Base-by-base conservation (phyloP, 2,329 filamentous ascomycete species). In the Fusarium sp. region DNA sequence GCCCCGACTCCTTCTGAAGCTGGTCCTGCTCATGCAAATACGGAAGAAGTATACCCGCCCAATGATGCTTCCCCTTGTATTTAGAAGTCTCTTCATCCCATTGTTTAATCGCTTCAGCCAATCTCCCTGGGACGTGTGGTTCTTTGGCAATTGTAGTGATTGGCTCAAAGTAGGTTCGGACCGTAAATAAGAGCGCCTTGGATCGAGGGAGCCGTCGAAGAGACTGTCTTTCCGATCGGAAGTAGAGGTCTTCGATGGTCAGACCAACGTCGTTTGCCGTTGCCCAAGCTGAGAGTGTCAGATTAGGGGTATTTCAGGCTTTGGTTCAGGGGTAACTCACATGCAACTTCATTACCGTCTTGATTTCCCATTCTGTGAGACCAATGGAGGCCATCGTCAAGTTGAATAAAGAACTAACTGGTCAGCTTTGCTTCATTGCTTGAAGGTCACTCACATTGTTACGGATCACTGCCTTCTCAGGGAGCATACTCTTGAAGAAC, bases 371-470 rank as follows among this genome's bases (percentile, higher is more conserved):
- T 75, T 0, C 73, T 33, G 0, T 75, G 73, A 29, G 73, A 75
- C 73, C 73, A 75, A 3, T 75, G 73, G 0, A 75, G 70, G 0
- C 72, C 73, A 3, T 75, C 72, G 0, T 75, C 73, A 2, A 75
- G 65, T 58, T 75, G 73, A 1, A 75, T 73, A 10, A 75, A 75
- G 46, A 75, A 75, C 73, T 75, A 1, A 0, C 14, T 0, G 0
- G 2, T 67, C 3, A 63, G 61, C 6, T 3, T 20, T 6, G 17
- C 0, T 8, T 12, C 2, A 0, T 0, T 2, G 1, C 6, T 0
- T 1, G 2, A 0, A 10, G 2, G 4, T 1, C 0, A 46, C 70
- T 62, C 0, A 75, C 72, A 11, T 75, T 75, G 16, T 75, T 75
- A 0, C 73, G 49, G 2, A 71, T 27, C 1, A 75, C 73, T 0